phyloP scores from a whole-genome alignment of 2,329 filamentous ascomycete species.

The Claviceps digitariae region DNA sequence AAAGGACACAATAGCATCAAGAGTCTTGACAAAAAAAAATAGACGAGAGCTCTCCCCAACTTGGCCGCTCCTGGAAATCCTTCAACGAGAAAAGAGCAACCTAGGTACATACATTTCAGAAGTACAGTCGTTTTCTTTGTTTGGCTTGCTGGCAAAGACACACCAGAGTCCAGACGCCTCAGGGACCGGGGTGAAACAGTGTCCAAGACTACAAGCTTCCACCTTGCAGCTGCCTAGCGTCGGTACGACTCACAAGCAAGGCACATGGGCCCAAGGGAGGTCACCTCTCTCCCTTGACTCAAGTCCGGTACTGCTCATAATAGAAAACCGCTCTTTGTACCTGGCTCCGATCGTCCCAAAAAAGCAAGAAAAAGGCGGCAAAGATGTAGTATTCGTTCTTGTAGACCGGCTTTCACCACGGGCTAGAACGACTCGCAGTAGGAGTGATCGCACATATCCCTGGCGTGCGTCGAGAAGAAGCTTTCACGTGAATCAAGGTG shows the following conservation, averaged over 20 bases:
- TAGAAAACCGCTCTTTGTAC: background rate
- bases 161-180: too few species aligned
- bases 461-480: background rate
- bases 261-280: background rate
- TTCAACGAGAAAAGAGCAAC: background rate
- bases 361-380: background rate
- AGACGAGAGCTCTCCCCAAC: background rate
- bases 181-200: background rate
- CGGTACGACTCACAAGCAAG: background rate
- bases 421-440: background rate
- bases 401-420: background rate
- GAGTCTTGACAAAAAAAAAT: background rate
- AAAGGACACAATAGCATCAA: background rate
- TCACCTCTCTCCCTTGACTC: background rate
- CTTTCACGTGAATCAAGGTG: constrained; percentile 6
- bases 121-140: background rate
- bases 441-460: too few species aligned
- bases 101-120: background rate
- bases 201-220: background rate
- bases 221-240: background rate
- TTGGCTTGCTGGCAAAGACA: too few species aligned
- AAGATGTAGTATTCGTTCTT: background rate
- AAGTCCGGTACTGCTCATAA: background rate
- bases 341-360: background rate
- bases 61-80: background rate